Base-by-base conservation (phyloP, 257 asterid genomes). In the Eustoma russellianum region DNA sequence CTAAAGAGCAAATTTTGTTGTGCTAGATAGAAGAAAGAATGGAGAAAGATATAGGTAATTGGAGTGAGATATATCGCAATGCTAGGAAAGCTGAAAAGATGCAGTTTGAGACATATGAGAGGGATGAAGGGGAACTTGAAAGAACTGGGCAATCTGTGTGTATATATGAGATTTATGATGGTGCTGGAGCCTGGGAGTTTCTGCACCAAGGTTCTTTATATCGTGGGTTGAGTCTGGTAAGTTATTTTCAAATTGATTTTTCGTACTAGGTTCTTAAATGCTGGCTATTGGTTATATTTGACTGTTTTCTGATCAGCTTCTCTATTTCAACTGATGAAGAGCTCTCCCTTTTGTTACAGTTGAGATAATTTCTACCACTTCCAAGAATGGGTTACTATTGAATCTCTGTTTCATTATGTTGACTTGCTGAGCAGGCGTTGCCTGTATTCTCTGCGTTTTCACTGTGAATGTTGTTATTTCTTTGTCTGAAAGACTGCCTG, bases 51-150 rank as follows among this genome's bases (percentile, higher is more conserved):
- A 64, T 88, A 66, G 99, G 91, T 52, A 82, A 73, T 67, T 92
- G 99, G 97, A 95, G 81, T 76, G 94, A 79, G 28, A 75, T 92
- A 61, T 92, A 92, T 68, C 92, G 86, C 52, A 85, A 72, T 82
- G 95, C 94, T 73, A 83, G 97, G 41, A 92, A 85, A 75, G 71
- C 94, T 47, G 99, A 92, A 67, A 92, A 85, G 74, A 87, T 88
- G n/a, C 77, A 66, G 67, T 92, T 88, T 71, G 94, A 92, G 85
- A 60, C 76, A 40, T 85, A 88, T 47, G 94, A 88, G 79, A 85
- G 97, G 69, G 99, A 92, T 67, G 97, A 92, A 80, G 99, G 97
- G 40, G 99, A 92, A 75, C 86, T 92, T 38, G 99, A 92, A 79
- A 83, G 99, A 74, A 92, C 95, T 24, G 99, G 99, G 60, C 95